Conservation (phyloP, 768 basidiomycete genomes). For the Phylloporus rhodoxanthus region DNA sequence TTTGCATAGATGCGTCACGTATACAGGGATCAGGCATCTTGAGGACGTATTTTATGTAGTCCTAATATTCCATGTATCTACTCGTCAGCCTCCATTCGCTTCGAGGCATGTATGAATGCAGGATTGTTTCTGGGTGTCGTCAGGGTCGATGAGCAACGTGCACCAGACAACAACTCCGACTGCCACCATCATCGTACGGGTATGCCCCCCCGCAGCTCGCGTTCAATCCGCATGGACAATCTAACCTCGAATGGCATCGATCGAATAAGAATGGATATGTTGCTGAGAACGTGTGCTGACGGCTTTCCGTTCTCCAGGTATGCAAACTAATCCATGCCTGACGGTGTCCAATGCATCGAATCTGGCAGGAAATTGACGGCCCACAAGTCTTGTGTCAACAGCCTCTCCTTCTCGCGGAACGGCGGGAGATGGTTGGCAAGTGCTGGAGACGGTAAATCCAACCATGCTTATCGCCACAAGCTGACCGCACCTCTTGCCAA, state of each 20-base stretch:
- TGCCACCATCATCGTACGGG: neutral
- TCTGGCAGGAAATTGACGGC: conserved; percentile 31
- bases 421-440: conserved; percentile 60
- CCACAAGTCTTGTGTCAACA: conserved; percentile 63
- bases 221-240: conserved; percentile 18
- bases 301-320: conserved; percentile 35
- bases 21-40: conserved; percentile 33
- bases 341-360: conserved; percentile 1
- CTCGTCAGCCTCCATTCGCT: conserved; percentile 6
- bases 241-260: conserved; percentile 22
- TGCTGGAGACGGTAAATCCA: conserved; percentile 59
- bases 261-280: conserved; percentile 12
- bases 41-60: conserved; percentile 32
- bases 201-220: conserved; percentile 12
- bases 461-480: conserved; percentile 2
- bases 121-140: conserved; percentile 4
- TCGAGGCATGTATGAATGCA: conserved; percentile 19
- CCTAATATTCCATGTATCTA: conserved; percentile 30
- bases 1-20: conserved; percentile 27
- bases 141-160: neutral
- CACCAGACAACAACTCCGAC: conserved; percentile 8
- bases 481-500: conserved; percentile 24
- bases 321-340: conserved; percentile 2
- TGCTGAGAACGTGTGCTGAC: conserved; percentile 17
- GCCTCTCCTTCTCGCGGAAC: conserved; percentile 53